Conservation (phyloP, 139 green algal genomes). For the Parachlorella kessleri region DNA sequence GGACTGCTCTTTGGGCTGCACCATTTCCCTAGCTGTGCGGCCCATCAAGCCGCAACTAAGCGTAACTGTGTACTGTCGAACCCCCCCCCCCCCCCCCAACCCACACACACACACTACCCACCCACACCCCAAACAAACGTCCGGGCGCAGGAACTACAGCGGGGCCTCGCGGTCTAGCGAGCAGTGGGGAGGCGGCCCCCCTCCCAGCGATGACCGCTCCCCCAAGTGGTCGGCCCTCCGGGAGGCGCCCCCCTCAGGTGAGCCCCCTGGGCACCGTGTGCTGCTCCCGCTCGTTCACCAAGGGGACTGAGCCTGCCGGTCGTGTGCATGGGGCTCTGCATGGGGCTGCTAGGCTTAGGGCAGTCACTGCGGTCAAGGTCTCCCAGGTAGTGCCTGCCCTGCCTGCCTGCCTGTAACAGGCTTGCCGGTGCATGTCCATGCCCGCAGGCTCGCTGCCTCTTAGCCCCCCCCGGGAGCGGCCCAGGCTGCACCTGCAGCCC, state of each 20-base stretch:
- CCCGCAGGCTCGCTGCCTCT: not conserved
- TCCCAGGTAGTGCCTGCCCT: not conserved
- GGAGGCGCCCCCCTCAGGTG: not conserved
- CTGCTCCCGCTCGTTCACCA: not conserved
- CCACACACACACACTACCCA: too few relatives aligned
- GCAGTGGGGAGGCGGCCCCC: too few relatives aligned
- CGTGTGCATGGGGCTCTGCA: not conserved
- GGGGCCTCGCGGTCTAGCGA: too few relatives aligned
- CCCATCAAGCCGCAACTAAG: not conserved
- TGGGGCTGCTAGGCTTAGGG: too few relatives aligned
- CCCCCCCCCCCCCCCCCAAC: too few relatives aligned
- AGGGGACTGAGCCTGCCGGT: not conserved
- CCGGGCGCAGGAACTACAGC: not conserved
- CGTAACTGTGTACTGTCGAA: not conserved
- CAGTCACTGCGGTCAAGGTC: not conserved
- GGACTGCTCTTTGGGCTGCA: not conserved
- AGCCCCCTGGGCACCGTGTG: not conserved
- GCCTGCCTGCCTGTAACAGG: not conserved
- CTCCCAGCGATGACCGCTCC: not conserved
- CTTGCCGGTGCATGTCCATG: not conserved
- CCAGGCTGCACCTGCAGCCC: slow-evolving; percentile 28
- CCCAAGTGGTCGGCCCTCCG: not conserved
- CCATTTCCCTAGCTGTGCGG: not conserved
- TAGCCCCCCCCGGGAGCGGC: slow-evolving; percentile 26
- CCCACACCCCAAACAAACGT: not conserved